Conservation (phyloP, 371 early-diverging fungal genomes). For the Chytridium lagenaria region DNA sequence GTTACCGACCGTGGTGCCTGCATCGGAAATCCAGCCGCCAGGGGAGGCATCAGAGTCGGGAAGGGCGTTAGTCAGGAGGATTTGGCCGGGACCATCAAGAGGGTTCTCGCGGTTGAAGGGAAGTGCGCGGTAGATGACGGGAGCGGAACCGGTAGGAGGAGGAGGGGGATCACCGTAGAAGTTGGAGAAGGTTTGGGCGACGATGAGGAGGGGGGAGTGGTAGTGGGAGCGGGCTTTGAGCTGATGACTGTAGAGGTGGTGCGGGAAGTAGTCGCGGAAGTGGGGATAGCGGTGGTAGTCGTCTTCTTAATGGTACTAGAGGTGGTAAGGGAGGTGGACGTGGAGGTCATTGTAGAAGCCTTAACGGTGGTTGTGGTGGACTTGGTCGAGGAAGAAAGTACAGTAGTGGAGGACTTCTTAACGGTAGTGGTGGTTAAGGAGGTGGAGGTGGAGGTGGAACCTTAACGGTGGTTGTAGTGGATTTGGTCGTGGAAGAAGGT, state of each 20-base stretch:
- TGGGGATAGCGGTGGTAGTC: not conserved
- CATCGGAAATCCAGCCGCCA: not conserved
- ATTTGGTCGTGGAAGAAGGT: not conserved
- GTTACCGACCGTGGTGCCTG: not conserved
- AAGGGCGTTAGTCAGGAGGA: not conserved
- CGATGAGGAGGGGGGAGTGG: not conserved
- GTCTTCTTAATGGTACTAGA: not conserved
- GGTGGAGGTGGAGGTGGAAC: not conserved
- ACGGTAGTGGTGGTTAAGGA: not conserved
- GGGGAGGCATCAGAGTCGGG: not conserved
- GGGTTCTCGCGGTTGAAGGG: slow-evolving; percentile 1
- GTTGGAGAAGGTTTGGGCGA: not conserved
- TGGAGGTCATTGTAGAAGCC: not conserved
- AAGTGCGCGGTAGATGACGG: not conserved
- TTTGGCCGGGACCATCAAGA: not conserved
- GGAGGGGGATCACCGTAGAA: not conserved
- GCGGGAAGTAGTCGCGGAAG: not conserved
- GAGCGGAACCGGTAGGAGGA: not conserved
- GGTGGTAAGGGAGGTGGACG: slow-evolving; percentile 10
- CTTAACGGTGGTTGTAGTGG: not conserved
- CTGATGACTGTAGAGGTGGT: not conserved
- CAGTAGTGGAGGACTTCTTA: not conserved
- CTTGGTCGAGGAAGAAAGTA: not conserved
- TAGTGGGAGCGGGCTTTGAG: not conserved
- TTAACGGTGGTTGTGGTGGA: not conserved